Base-by-base conservation (phyloP, 768 basidiomycete genomes). In the Leccinum truebloodii region DNA sequence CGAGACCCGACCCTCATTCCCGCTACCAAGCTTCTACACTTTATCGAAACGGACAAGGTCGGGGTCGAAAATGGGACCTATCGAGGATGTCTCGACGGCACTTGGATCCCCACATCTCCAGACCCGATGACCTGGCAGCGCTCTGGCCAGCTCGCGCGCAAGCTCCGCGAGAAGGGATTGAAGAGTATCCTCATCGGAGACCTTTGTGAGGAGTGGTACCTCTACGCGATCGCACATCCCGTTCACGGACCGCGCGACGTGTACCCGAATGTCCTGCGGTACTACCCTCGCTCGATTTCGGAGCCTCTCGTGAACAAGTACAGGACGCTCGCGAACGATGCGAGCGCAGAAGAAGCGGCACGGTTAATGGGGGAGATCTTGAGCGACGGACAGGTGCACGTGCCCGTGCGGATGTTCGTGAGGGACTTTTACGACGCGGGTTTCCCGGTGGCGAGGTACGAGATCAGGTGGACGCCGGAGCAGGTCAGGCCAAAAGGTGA, bases 131-230 rank as follows among this genome's bases (percentile, higher is more conserved):
- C 77, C 41, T 89, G 86, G 81, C 90, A 92, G 66, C 81, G 81
- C 14, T 79, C 79, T 1, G 87, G 89, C 3, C 78, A 74, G 1
- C 78, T 93, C 55, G 86, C 86, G 0, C 72, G 72, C 10, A 80
- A 77, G 1, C 78, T 91, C 13, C 72, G 68, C 50, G 81, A 77
- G 20, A 85, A 83, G 20, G 89, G 90, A 3, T 78, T 90, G 50
- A 79, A 76, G 44, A 83, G 81, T 67, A 76, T 92, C 59, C 76
- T 86, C 54, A 73, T 87, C n/a, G 90, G 90, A 9, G 86, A 89
- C 57, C 78, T 90, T 54, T 79, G 76, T 16, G 88, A 91, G 65
- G 89, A 92, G 70, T 91, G 89, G 89, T 89, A 85, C 69, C 79
- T 90, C 54, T 91, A 90, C 65, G 82, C 87, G 14, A 85, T 90